Conservation (phyloP, 2,329 filamentous ascomycete species). For the Colletotrichum sp. region DNA sequence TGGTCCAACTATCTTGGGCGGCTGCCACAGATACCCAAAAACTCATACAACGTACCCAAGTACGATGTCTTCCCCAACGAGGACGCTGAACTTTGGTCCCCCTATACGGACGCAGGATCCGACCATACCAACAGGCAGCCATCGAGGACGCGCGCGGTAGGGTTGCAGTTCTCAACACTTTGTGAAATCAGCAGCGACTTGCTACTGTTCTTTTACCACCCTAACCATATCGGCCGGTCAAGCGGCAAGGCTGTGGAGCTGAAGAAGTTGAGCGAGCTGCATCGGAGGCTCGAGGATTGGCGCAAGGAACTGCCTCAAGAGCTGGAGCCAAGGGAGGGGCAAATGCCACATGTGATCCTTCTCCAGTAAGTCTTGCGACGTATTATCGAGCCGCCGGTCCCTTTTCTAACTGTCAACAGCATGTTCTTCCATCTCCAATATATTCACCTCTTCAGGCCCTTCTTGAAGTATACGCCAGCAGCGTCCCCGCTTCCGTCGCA, state of each 20-base stretch:
- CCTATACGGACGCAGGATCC: slow-evolving; percentile 85
- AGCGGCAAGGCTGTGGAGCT: slow-evolving; percentile 82
- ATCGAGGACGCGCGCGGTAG: slow-evolving; percentile 80
- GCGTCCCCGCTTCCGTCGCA: slow-evolving; percentile 85
- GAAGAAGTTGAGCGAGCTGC: slow-evolving; percentile 91
- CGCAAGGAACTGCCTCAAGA: slow-evolving; percentile 82
- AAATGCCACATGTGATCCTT: slow-evolving; percentile 79
- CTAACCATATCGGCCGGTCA: slow-evolving; percentile 66
- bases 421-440: slow-evolving; percentile 98
- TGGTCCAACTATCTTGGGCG: slow-evolving; percentile 98
- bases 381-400: too few species aligned
- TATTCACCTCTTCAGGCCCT: slow-evolving; percentile 94
- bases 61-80: slow-evolving; percentile 91
- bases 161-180: slow-evolving; percentile 80
- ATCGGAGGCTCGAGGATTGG: slow-evolving; percentile 90
- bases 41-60: slow-evolving; percentile 83
- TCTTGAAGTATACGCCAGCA: slow-evolving; percentile 85
- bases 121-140: slow-evolving; percentile 77
- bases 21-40: slow-evolving; percentile 82
- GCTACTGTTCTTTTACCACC: slow-evolving; percentile 89
- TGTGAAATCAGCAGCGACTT: slow-evolving; percentile 95
- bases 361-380: slow-evolving; percentile 75
- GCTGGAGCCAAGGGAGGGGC: slow-evolving; percentile 87
- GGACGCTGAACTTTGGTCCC: slow-evolving; percentile 84
- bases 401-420: slow-evolving; percentile 52